Percentiles rank a stretch among this genome's conserved stretches.
These are phyloP conservation scores for Naegleria lovaniensis DNA, from an alignment of 208 protist species.

Conservation along the genomic window DNA sequence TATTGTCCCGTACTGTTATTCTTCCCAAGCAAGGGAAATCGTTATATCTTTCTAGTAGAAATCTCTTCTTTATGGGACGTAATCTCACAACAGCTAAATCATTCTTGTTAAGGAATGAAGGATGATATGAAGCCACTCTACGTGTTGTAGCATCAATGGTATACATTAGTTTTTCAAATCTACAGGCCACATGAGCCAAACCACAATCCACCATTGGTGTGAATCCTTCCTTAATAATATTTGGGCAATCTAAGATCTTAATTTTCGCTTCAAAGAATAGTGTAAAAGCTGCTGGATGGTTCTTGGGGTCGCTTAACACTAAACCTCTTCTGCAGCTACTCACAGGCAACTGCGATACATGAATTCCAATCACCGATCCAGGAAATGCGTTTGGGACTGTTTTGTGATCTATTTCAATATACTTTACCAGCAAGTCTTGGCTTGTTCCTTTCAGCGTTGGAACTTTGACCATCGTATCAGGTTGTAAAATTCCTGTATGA, in stretches of 20 bases:
- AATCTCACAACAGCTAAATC: constrained; percentile 48
- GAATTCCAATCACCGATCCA: constrained; percentile 83
- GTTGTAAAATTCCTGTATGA: constrained; percentile 82
- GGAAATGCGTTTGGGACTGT: constrained; percentile 82
- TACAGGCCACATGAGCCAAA: constrained; percentile 47
- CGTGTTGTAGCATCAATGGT: constrained; percentile 55
- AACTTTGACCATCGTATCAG: constrained; percentile 87
- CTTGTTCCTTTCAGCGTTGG: constrained; percentile 51
- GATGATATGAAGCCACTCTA: constrained; percentile 45
- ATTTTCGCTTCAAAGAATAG: constrained; percentile 50
- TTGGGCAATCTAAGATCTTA: constrained; percentile 51
- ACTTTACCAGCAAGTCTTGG: constrained; percentile 61
- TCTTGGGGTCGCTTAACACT: constrained; percentile 43
- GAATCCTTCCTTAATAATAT: constrained; percentile 55
- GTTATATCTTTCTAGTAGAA: constrained; percentile 56
- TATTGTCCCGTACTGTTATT: constrained; percentile 52
- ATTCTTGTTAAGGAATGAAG: constrained; percentile 49
- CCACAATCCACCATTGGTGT: constrained; percentile 52
- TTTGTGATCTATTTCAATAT: constrained; percentile 94
- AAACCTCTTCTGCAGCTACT: constrained; percentile 56
- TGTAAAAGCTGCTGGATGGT: constrained; percentile 47
- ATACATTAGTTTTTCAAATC: constrained; percentile 45
- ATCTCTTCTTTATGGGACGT: constrained; percentile 44
- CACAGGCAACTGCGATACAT: constrained; percentile 48
- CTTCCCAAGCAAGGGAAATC: constrained; percentile 50